phyloP scores from a whole-genome alignment of 2,329 filamentous ascomycete genomes.

The Aspergillus sojae region DNA sequence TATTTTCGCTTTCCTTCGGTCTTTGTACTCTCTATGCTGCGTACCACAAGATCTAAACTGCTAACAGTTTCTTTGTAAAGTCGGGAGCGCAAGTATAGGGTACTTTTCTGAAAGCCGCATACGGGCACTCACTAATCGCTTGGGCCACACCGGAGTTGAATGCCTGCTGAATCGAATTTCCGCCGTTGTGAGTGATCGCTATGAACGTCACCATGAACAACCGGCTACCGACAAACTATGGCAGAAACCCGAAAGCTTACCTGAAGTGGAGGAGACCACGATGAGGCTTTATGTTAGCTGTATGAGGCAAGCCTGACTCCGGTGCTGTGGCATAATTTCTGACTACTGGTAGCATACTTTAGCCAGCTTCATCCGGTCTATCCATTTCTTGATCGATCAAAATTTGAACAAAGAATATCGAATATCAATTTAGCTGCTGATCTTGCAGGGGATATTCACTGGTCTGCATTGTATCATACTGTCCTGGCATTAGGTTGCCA shows the following conservation, averaged over 20 bases:
- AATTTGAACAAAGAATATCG: conserved; percentile 44
- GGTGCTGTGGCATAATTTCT: neutral
- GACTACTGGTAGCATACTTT: conserved; percentile 39
- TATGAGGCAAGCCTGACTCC: neutral
- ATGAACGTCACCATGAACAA: neutral
- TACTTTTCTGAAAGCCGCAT: neutral
- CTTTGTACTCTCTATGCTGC: too few species aligned
- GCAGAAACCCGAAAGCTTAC: neutral
- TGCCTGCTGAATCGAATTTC: neutral
- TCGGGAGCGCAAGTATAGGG: neutral
- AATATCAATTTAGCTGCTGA: conserved; percentile 51
- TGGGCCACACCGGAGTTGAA: neutral
- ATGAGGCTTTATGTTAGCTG: neutral
- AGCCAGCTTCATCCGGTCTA: conserved; percentile 41
- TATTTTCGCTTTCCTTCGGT: too few species aligned
- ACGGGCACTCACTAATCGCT: neutral
- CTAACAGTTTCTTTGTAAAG: neutral
- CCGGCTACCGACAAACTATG: neutral
- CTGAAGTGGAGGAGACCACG: neutral
- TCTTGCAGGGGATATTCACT: conserved; percentile 57
- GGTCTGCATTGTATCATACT: conserved; percentile 42
- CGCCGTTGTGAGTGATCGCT: neutral
- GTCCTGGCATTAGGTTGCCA: conserved; percentile 43
- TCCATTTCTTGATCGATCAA: conserved; percentile 42
- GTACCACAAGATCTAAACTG: too few species aligned